Evolutionary conservation across 352 stramenopile species (phyloP).

Genomic region (Albugo candida): DNA sequence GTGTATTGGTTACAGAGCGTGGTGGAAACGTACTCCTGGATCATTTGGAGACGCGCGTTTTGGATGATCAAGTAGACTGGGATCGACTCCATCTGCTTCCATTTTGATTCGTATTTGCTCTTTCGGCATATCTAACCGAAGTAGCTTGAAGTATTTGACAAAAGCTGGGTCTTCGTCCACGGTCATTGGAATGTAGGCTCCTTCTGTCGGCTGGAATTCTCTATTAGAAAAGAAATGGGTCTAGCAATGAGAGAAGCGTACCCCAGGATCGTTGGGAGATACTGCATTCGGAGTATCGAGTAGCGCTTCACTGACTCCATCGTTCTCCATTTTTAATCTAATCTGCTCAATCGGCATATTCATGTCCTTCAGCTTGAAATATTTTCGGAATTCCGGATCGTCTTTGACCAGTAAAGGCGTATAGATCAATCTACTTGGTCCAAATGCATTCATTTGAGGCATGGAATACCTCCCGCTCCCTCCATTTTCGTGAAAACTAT

Average conservation of each 20-base stretch:
- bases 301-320: constrained; percentile 35
- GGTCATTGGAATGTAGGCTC: constrained; percentile 44
- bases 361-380: constrained; percentile 72
- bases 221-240: neutral
- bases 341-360: constrained; percentile 64
- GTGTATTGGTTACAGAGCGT: neutral
- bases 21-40: constrained; percentile 25
- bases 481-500: constrained; percentile 14
- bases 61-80: constrained; percentile 38
- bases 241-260: constrained; percentile 14
- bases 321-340: constrained; percentile 55
- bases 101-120: constrained; percentile 79
- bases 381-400: constrained; percentile 48
- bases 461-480: constrained; percentile 6
- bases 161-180: constrained; percentile 59
- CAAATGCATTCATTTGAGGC: constrained; percentile 1
- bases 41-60: constrained; percentile 57
- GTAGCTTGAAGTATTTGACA: constrained; percentile 78
- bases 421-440: constrained; percentile 16
- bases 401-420: constrained; percentile 43
- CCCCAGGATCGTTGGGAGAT: constrained; percentile 56
- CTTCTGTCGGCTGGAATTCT: constrained; percentile 24
- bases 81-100: constrained; percentile 53
- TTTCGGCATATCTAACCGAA: constrained; percentile 57
- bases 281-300: constrained; percentile 48